phyloP scores from a whole-genome alignment of 495 filamentous ascomycete species.

The Tuber brumale region DNA sequence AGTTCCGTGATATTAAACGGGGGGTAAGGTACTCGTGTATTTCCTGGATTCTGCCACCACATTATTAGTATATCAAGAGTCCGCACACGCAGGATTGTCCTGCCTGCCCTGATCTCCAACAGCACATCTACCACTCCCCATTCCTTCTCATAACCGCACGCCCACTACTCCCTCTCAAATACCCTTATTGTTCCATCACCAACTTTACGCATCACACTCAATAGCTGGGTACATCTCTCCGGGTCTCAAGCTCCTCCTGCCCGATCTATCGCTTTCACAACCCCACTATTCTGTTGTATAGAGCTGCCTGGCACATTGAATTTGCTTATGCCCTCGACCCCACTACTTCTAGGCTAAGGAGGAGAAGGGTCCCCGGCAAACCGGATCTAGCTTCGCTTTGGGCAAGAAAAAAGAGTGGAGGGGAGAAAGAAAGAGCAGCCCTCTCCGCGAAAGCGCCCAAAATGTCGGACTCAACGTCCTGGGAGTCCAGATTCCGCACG shows the following conservation, averaged over 20 bases:
- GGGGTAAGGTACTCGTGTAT: neutral
- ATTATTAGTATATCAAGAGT: neutral
- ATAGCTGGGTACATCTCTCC: neutral
- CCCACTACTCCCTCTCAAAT: neutral
- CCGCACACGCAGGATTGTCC: neutral
- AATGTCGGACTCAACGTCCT: neutral
- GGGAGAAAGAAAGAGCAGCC: neutral
- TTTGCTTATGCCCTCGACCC: neutral
- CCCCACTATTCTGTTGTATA: neutral
- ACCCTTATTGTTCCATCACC: neutral
- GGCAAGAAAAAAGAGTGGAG: neutral
- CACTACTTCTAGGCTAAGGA: neutral
- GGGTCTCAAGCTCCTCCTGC: neutral
- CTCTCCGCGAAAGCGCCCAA: neutral
- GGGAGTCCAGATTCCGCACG: slow-evolving; percentile 4
- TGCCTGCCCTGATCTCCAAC: neutral
- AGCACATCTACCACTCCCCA: neutral
- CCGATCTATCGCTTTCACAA: neutral
- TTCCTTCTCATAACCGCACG: neutral
- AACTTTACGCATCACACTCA: neutral
- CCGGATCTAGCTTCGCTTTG: neutral
- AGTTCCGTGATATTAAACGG: neutral
- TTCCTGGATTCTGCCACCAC: neutral
- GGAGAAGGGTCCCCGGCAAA: neutral
- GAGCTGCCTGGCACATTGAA: neutral